Conservation (phyloP, 768 basidiomycete species). For the Tulasnella sp. region DNA sequence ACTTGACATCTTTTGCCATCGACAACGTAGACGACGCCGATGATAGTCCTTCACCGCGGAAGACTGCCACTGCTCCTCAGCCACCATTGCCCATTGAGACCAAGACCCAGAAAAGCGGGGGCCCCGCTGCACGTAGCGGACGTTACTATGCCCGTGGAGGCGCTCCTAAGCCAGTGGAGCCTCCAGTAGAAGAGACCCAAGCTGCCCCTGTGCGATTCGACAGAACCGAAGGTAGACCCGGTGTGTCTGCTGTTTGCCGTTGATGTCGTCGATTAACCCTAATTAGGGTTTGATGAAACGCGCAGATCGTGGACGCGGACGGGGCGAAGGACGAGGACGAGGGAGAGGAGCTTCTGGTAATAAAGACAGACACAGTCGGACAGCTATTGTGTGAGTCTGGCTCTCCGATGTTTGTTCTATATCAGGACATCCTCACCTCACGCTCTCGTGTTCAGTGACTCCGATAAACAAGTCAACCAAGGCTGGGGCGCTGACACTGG, state of each 20-base stretch:
- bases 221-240: constrained; percentile 24
- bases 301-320: constrained; percentile 33
- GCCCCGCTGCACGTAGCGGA: constrained; percentile 53
- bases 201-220: constrained; percentile 18
- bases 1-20: no score
- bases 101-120: constrained; percentile 37
- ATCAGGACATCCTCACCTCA: neutral
- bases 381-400: constrained; percentile 43
- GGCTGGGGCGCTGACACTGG: constrained; percentile 94
- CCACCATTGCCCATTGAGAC: neutral
- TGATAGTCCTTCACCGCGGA: no score
- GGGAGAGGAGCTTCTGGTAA: constrained; percentile 31
- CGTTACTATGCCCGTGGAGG: constrained; percentile 59
- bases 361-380: constrained; percentile 77
- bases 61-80: constrained; percentile 17
- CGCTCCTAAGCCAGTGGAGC: constrained; percentile 26
- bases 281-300: neutral
- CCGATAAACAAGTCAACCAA: constrained; percentile 88
- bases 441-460: constrained; percentile 47
- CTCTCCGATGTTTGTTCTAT: neutral
- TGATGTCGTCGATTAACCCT: neutral
- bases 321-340: constrained; percentile 28
- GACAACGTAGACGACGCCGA: no score
- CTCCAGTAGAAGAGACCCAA: constrained; percentile 29
- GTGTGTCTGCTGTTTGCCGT: constrained; percentile 19